phyloP scores from a whole-genome alignment of 805 yeast genomes.

The Yarrowia bubula region DNA sequence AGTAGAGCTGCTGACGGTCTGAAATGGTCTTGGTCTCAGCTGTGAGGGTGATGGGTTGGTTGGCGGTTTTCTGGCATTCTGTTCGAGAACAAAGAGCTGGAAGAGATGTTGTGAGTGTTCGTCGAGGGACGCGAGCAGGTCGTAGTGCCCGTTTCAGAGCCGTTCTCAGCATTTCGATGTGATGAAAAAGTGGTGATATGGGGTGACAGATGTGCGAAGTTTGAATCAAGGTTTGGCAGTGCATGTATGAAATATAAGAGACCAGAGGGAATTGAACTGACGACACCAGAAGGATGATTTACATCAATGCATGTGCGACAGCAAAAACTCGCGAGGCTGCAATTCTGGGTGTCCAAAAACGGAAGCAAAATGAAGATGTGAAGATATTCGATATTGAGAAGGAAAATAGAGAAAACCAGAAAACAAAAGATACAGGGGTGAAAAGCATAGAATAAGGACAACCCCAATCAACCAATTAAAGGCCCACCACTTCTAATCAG shows the following conservation, averaged over 20 bases:
- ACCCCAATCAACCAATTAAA: too few species aligned
- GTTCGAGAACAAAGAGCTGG: constrained; percentile 7
- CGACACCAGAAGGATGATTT: too few species aligned
- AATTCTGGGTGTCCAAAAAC: too few species aligned
- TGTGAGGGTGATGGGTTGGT: constrained; percentile 14
- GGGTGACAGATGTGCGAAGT: constrained; percentile 1
- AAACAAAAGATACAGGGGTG: too few species aligned
- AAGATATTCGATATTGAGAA: too few species aligned
- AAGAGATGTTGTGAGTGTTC: not conserved
- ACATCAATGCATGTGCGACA: too few species aligned
- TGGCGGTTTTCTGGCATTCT: constrained; percentile 4
- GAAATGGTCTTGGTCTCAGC: constrained; percentile 46
- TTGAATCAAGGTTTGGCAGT: not conserved
- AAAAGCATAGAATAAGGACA: too few species aligned
- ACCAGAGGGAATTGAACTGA: not conserved
- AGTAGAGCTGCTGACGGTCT: constrained; percentile 67
- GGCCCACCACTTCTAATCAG: too few species aligned
- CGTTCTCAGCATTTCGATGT: not conserved
- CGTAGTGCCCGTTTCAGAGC: not conserved
- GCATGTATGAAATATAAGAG: not conserved
- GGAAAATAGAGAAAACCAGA: not conserved
- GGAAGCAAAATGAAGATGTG: too few species aligned
- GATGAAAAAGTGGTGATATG: not conserved
- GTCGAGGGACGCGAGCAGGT: not conserved
- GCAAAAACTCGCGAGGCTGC: too few species aligned